A percentile compares a stretch with the other conserved stretches of the same genome.
phyloP scores from a whole-genome alignment of 768 basidiomycete genomes.

The Hemileccinum rubropunctum region DNA sequence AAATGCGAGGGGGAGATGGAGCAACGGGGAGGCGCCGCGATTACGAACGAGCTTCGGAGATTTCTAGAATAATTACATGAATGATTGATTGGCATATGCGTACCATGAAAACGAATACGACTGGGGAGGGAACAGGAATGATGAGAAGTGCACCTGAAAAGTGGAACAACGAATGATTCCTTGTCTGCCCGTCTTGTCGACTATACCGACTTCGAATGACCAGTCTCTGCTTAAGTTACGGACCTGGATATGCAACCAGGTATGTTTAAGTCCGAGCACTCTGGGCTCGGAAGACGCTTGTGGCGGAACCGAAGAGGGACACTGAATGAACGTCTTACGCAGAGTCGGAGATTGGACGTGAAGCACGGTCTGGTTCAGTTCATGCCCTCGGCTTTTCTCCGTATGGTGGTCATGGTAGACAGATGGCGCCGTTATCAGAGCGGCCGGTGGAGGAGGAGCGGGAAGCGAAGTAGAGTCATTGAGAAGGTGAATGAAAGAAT shows the following conservation, averaged over 20 bases:
- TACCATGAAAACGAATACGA: not conserved
- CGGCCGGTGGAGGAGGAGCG: constrained; percentile 44
- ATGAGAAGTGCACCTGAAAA: constrained; percentile 59
- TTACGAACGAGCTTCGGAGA: constrained; percentile 48
- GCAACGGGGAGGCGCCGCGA: constrained; percentile 45
- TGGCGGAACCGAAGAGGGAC: constrained; percentile 41
- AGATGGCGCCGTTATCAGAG: constrained; percentile 42
- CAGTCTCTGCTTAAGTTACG: constrained; percentile 65
- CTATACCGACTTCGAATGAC: constrained; percentile 74
- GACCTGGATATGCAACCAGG: constrained; percentile 76
- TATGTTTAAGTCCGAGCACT: constrained; percentile 59
- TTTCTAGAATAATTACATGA: constrained; percentile 40
- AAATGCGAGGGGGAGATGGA: constrained; percentile 71
- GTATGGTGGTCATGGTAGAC: constrained; percentile 28
- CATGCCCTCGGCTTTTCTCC: constrained; percentile 32
- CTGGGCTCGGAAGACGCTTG: constrained; percentile 6
- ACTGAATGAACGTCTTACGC: constrained; percentile 63
- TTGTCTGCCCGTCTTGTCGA: constrained; percentile 56
- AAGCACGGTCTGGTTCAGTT: constrained; percentile 64
- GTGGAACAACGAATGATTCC: constrained; percentile 71
- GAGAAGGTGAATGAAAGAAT: constrained; percentile 65
- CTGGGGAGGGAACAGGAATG: constrained; percentile 1
- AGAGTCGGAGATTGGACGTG: constrained; percentile 80
- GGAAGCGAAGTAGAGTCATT: constrained; percentile 54
- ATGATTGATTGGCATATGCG: constrained; percentile 1